phyloP scores from a whole-genome alignment of 140 eudicot genomes.

The Anethum foeniculum region DNA sequence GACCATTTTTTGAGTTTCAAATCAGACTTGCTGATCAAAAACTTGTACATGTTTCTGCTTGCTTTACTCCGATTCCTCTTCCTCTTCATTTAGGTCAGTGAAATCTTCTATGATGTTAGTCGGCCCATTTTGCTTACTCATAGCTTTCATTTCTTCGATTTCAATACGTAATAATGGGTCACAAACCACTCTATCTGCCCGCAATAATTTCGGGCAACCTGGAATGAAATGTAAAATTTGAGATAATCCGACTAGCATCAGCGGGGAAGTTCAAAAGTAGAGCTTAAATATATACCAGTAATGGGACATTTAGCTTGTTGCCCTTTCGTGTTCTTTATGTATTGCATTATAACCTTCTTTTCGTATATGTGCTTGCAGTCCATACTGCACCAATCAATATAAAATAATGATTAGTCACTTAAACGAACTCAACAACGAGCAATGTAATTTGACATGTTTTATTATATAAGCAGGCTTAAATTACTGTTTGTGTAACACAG shows the following conservation, averaged over 20 bases:
- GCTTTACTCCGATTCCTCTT: conserved; percentile 23
- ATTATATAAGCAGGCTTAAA: background rate
- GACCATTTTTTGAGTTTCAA: background rate
- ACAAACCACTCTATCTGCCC: conserved; percentile 45
- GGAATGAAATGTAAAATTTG: background rate
- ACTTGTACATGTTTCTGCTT: background rate
- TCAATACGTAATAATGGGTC: conserved; percentile 57
- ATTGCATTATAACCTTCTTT: conserved; percentile 52
- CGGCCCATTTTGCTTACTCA: conserved; percentile 31
- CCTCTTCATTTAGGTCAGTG: conserved; percentile 47
- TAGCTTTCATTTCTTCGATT: conserved; percentile 57
- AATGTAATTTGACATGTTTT: background rate
- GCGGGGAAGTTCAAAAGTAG: background rate
- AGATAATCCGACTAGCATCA: background rate
- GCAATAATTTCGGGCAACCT: conserved; percentile 56
- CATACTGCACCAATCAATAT: conserved; percentile 33
- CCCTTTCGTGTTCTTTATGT: conserved; percentile 37
- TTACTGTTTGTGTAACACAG: background rate
- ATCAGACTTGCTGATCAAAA: background rate
- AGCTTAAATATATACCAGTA: background rate
- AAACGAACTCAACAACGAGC: conserved; percentile 11
- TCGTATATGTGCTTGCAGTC: conserved; percentile 96
- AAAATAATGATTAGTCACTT: background rate
- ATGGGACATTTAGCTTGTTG: conserved; percentile 43
- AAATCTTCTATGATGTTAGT: conserved; percentile 57